Percentiles rank a stretch among this genome's conserved stretches.
Evolutionary conservation across 129 eudicot species (phyloP).

Genomic region (Gnaphalium uliginosum): DNA sequence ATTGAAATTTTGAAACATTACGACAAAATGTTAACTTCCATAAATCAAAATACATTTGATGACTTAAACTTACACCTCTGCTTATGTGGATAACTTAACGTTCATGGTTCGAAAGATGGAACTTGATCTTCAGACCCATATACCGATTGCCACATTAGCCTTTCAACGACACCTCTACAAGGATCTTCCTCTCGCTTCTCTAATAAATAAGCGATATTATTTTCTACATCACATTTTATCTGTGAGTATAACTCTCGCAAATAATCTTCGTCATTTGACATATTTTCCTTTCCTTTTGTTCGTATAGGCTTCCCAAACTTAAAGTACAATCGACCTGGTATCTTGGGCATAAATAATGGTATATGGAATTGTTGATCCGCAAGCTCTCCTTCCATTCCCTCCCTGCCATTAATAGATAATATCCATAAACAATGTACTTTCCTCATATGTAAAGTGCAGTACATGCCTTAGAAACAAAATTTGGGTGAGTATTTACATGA

Average conservation of each 20-base stretch:
- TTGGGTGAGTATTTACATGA: not conserved
- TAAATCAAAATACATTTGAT: not conserved
- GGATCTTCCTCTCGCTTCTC: constrained; percentile 59
- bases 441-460: not conserved
- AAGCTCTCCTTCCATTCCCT: constrained; percentile 37
- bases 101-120: constrained; percentile 32
- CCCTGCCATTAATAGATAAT: constrained; percentile 21
- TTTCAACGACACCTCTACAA: constrained; percentile 34
- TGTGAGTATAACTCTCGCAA: constrained; percentile 42
- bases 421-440: not conserved
- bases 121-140: constrained; percentile 19
- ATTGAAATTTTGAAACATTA: not conserved
- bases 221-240: constrained; percentile 45
- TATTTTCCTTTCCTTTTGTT: constrained; percentile 45
- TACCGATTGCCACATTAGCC: constrained; percentile 31
- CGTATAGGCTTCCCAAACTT: constrained; percentile 61
- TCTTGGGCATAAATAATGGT: constrained; percentile 36
- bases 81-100: not conserved
- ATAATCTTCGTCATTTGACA: constrained; percentile 26
- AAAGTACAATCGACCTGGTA: constrained; percentile 43
- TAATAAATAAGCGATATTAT: constrained; percentile 42
- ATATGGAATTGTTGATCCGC: constrained; percentile 35
- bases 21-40: constrained; percentile 5
- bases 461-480: not conserved
- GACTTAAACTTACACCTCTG: not conserved